A percentile compares a stretch with the other conserved stretches of the same genome.
These are phyloP conservation scores for Cytospora chrysosperma DNA, from an alignment of 2,329 filamentous ascomycete genomes.

Conservation along the genomic window DNA sequence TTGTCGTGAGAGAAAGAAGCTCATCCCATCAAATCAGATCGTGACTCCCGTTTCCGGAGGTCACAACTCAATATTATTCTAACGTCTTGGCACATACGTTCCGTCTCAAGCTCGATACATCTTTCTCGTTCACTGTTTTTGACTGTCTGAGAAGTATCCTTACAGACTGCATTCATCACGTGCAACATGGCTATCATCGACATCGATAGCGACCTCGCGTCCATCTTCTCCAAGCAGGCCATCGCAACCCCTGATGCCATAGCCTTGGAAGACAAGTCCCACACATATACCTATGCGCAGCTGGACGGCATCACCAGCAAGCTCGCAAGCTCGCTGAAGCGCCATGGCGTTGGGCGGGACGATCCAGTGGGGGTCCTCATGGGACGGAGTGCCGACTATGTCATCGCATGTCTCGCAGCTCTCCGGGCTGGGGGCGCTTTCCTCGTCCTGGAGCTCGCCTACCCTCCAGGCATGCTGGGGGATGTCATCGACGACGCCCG, in stretches of 20 bases:
- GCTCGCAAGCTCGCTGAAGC: slow-evolving; percentile 64
- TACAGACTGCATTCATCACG: neutral
- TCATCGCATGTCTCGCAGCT: slow-evolving; percentile 75
- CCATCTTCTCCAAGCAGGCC: slow-evolving; percentile 70
- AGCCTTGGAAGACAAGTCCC: slow-evolving; percentile 69
- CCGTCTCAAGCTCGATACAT: neutral
- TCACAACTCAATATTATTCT: neutral
- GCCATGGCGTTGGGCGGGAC: slow-evolving; percentile 69
- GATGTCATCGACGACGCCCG: slow-evolving; percentile 76
- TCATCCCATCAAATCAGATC: neutral
- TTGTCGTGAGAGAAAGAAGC: neutral
- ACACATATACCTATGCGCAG: slow-evolving; percentile 69
- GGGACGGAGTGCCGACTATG: slow-evolving; percentile 73
- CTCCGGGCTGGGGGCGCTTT: slow-evolving; percentile 78
- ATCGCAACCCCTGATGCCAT: slow-evolving; percentile 65
- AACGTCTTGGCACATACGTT: neutral
- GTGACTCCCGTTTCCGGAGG: neutral
- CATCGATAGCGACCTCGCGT: slow-evolving; percentile 68
- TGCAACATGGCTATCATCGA: slow-evolving; percentile 64
- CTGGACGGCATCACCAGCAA: slow-evolving; percentile 65
- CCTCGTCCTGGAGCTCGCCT: slow-evolving; percentile 76
- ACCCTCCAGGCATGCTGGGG: slow-evolving; percentile 69
- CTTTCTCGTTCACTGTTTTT: neutral
- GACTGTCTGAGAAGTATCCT: too few relatives aligned
- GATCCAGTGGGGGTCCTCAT: slow-evolving; percentile 73